Evolutionary conservation across 2,329 filamentous ascomycete species (phyloP), one percentile per base, ranked within the genome.

Genomic region (Didymella exigua): DNA sequence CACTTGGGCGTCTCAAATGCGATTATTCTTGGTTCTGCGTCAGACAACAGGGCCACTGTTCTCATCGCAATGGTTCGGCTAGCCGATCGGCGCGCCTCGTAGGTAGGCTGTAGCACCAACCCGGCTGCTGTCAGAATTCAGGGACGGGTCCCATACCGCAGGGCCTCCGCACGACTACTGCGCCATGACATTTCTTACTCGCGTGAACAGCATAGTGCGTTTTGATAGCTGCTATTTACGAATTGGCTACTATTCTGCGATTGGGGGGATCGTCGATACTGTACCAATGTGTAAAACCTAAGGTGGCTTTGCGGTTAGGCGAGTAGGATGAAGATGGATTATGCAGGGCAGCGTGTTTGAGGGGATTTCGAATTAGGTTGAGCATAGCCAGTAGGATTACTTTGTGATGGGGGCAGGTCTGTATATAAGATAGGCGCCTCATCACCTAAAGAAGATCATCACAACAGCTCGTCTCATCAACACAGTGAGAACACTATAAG

Each of bases 161-260:
- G 23, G 21, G 14, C 29, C 36, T 27, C 37, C 42, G 34, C 34
- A 29, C 11, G 37, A 48, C 30, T 48, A 19, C 37, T 11, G 33
- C 48, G 48, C 45, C 50, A 34, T 50, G 50, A 51, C 50, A 33
- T 48, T 41, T 24, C 37, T 49, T 56, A 59, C 46, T 34, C 52
- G 36, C 44, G 42, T 49, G 38, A 59, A 56, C 49, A 37, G 41
- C 18, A 42, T 14, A 26, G 49, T 42, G 43, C 48, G 60, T 62
- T 62, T 62, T 58, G 58, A 24, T 49, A 36, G 33, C 44, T 60
- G 30, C 60, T 62, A 62, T 61, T 62, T 55, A 55, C 46, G 41
- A 43, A 14, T 56, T 56, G 37, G 47, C 53, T 49, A 27, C 26
- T 31, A 33, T 34, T 36, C 29, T 34, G 41, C 29, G 29, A 37